phyloP scores from a whole-genome alignment of 2,329 filamentous ascomycete genomes.

The Myriosclerotinia duriaeana region DNA sequence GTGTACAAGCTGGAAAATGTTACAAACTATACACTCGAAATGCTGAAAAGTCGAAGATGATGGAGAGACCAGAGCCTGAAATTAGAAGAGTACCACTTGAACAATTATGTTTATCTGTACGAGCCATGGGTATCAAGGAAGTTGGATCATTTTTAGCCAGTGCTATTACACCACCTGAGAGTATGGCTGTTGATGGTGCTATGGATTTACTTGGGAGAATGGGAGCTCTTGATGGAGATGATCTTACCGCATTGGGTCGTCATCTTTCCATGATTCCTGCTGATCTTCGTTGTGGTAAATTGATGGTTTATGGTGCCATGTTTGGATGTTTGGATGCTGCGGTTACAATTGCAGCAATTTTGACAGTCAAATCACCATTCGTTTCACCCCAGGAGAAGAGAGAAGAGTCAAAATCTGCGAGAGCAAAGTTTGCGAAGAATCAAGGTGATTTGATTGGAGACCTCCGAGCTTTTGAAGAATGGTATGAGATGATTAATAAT shows the following conservation, averaged over 20 bases:
- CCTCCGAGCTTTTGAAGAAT: constrained; percentile 78
- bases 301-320: constrained; percentile 92
- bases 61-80: constrained; percentile 85
- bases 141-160: constrained; percentile 78
- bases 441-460: constrained; percentile 91
- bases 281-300: constrained; percentile 86
- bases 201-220: constrained; percentile 77
- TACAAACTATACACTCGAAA: constrained; percentile 93
- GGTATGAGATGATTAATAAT: constrained; percentile 65
- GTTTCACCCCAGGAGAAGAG: constrained; percentile 78
- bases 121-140: constrained; percentile 88
- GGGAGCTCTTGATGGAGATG: constrained; percentile 82
- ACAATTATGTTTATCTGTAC: constrained; percentile 89
- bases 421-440: constrained; percentile 68
- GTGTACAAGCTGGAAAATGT: constrained; percentile 86
- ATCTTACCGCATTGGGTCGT: constrained; percentile 84
- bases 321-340: constrained; percentile 90
- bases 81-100: constrained; percentile 91
- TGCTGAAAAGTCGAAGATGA: constrained; percentile 78
- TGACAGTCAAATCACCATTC: constrained; percentile 89
- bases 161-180: constrained; percentile 86
- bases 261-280: constrained; percentile 95
- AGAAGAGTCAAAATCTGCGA: constrained; percentile 75
- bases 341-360: constrained; percentile 83
- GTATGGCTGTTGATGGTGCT: constrained; percentile 80